These are phyloP conservation scores for Globisporangium irregulare DNA, from an alignment of 352 stramenopile genomes.

Conservation along the genomic window DNA sequence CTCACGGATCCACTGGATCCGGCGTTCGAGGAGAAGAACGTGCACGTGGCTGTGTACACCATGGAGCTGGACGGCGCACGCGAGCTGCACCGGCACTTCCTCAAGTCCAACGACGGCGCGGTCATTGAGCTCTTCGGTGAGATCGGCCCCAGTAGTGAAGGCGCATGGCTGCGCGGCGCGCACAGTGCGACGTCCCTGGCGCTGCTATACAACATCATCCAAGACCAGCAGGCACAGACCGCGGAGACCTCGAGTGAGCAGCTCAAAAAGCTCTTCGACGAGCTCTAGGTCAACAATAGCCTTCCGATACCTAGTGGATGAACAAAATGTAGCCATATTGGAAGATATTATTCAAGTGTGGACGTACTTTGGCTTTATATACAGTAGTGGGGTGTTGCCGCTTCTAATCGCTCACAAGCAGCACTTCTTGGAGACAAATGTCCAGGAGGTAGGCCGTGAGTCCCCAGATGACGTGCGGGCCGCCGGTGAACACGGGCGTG, in stretches of 20 bases:
- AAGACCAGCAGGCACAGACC: constrained; percentile 28
- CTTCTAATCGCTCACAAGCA: constrained; percentile 31
- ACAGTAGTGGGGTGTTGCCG: not conserved
- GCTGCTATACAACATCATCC: constrained; percentile 53
- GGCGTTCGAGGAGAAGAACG: constrained; percentile 58
- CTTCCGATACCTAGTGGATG: not conserved
- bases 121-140: constrained; percentile 88
- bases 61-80: constrained; percentile 48
- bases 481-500: constrained; percentile 93
- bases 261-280: constrained; percentile 13
- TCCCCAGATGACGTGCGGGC: constrained; percentile 95
- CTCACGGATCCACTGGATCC: constrained; percentile 68
- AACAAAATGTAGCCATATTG: constrained; percentile 1
- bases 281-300: not conserved
- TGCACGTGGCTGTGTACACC: constrained; percentile 84
- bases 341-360: not conserved
- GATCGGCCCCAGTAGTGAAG: constrained; percentile 30
- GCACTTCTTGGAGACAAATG: constrained; percentile 73
- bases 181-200: constrained; percentile 33
- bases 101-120: constrained; percentile 76
- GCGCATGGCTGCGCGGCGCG: constrained; percentile 36
- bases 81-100: constrained; percentile 85
- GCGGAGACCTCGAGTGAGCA: not conserved
- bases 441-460: constrained; percentile 96
- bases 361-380: not conserved